Evolutionary conservation across 306 rosid species (phyloP).

Genomic region (Castanopsis chinensis): DNA sequence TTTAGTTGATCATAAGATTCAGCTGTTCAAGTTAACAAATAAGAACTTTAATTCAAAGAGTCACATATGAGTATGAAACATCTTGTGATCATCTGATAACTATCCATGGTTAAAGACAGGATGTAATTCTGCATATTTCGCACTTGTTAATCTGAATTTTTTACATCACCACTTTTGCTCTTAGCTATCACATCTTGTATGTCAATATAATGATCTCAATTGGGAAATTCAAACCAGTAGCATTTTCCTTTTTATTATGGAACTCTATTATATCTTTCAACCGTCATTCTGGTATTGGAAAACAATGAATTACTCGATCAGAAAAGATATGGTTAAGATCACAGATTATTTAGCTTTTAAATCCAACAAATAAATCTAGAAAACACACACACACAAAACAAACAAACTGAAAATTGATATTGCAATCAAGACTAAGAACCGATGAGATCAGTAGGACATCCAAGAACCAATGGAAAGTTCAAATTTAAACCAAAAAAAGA

Average conservation of each 20-base stretch:
- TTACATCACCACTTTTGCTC: not conserved
- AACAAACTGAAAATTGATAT: not conserved
- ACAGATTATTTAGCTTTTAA: not conserved
- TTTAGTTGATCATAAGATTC: not conserved
- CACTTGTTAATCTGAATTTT: not conserved
- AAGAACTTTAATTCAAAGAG: not conserved
- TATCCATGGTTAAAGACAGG: not conserved
- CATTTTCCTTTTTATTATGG: not conserved
- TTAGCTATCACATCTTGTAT: slow-evolving; percentile 20
- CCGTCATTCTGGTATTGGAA: not conserved
- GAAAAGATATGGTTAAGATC: not conserved
- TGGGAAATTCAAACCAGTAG: not conserved
- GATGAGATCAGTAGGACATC: not conserved
- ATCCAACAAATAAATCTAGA: not conserved
- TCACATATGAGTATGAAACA: not conserved
- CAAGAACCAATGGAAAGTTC: not conserved
- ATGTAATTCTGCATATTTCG: not conserved
- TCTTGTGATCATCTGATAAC: not conserved
- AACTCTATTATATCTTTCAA: not conserved
- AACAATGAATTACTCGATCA: not conserved
- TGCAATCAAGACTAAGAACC: not conserved
- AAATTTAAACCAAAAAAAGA: not conserved
- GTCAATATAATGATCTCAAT: not conserved
- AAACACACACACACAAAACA: not conserved
- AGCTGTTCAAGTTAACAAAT: not conserved